Conservation (phyloP, 495 filamentous ascomycete species). For the Trypethelium eluteriae region DNA sequence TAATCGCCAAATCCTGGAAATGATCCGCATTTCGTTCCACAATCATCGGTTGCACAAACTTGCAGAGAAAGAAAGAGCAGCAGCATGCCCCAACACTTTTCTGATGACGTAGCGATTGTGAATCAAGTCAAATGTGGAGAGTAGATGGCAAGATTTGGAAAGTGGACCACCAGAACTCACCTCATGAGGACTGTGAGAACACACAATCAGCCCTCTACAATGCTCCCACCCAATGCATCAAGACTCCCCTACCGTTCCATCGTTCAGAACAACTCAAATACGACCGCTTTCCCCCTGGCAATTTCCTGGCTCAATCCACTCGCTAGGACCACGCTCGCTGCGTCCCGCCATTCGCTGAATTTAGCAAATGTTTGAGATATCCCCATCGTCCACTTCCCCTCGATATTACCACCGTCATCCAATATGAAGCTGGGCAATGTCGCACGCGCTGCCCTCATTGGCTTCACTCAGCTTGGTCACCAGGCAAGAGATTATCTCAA, state of each 20-base stretch:
- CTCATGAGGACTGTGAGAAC: neutral
- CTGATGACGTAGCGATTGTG: conserved; percentile 1
- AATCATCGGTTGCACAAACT: neutral
- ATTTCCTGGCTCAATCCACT: neutral
- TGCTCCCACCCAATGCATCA: too few species aligned
- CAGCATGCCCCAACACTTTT: conserved; percentile 1
- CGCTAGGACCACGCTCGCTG: neutral
- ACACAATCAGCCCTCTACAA: neutral
- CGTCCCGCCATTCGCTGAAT: neutral
- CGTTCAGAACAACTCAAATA: too few species aligned
- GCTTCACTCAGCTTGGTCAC: neutral
- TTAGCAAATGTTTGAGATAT: neutral
- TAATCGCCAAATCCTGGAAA: neutral
- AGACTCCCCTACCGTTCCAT: too few species aligned
- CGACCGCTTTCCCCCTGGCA: too few species aligned
- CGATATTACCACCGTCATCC: neutral
- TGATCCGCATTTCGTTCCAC: neutral
- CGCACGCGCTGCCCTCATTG: neutral
- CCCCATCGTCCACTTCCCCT: neutral
- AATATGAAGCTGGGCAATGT: neutral
- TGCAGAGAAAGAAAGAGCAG: neutral
- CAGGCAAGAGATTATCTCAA: conserved; percentile 1
- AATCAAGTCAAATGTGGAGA: neutral
- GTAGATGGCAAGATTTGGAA: neutral
- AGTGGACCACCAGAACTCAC: neutral